phyloP scores from a whole-genome alignment of 805 yeast genomes.

The Starmera quercuum region DNA sequence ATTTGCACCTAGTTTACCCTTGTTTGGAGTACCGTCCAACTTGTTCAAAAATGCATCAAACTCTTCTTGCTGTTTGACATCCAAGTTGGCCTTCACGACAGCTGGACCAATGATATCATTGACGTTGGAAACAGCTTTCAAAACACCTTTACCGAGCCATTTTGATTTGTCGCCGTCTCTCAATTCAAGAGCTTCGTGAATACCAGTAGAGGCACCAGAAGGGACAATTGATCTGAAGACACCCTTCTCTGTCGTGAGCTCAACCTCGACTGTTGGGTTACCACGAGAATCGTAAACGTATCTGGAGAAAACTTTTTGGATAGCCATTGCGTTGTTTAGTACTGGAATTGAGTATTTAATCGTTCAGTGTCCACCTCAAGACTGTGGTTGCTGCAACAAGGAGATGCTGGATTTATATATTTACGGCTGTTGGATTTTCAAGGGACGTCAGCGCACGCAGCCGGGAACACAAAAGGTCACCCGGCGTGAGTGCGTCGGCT shows the following conservation, averaged over 20 bases:
- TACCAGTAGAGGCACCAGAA: slow-evolving; percentile 99
- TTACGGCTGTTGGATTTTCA: no score
- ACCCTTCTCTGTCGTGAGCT: slow-evolving; percentile 87
- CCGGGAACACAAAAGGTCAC: no score
- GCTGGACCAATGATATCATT: slow-evolving; percentile 95
- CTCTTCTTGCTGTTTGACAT: slow-evolving; percentile 79
- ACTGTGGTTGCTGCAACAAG: no score
- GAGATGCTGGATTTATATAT: no score
- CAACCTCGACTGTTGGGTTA: slow-evolving; percentile 99
- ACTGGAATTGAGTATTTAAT: background rate
- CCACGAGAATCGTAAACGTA: slow-evolving; percentile 99
- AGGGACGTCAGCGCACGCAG: no score
- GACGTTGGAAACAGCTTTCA: slow-evolving; percentile 94
- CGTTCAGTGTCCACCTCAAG: no score
- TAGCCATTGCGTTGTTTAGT: slow-evolving; percentile 48
- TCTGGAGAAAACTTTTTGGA: slow-evolving; percentile 85
- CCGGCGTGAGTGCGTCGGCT: no score
- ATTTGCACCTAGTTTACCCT: slow-evolving; percentile 96
- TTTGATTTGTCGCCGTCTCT: slow-evolving; percentile 97
- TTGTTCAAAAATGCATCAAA: slow-evolving; percentile 78
- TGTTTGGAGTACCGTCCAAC: slow-evolving; percentile 97
- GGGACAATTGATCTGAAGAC: slow-evolving; percentile 96
- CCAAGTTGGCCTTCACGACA: slow-evolving; percentile 68
- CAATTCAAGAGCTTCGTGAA: slow-evolving; percentile 96
- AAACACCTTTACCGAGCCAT: slow-evolving; percentile 99